These are phyloP conservation scores for Herpetospermum pedunculosum DNA, from an alignment of 306 rosid species.

Conservation along the genomic window DNA sequence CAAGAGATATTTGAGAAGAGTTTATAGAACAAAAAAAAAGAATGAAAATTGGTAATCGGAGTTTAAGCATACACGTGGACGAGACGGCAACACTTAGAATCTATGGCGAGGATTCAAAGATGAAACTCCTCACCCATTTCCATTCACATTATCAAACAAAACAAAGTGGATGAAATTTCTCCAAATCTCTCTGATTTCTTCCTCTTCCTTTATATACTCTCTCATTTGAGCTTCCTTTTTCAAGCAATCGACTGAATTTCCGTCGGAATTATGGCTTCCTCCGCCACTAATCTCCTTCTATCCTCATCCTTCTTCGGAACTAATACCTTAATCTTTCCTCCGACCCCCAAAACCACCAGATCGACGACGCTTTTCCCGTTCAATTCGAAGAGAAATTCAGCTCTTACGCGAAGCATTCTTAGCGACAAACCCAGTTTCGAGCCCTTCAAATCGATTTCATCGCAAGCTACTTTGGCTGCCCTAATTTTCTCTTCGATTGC, in stretches of 20 bases:
- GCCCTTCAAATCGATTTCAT: slow-evolving; percentile 26
- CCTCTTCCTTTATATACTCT: not conserved
- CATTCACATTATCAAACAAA: not conserved
- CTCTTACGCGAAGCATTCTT: slow-evolving; percentile 18
- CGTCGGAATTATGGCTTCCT: slow-evolving; percentile 43
- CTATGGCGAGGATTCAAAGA: slow-evolving; percentile 25
- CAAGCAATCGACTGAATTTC: not conserved
- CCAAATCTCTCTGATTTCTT: not conserved
- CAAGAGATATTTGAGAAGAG: not conserved
- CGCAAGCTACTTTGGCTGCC: slow-evolving; percentile 59
- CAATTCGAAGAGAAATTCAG: slow-evolving; percentile 19
- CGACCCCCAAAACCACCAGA: slow-evolving; percentile 65
- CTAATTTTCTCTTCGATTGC: slow-evolving; percentile 51
- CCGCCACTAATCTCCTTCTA: slow-evolving; percentile 37
- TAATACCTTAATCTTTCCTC: slow-evolving; percentile 36
- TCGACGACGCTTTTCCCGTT: slow-evolving; percentile 18
- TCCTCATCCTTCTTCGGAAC: slow-evolving; percentile 51
- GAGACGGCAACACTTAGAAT: slow-evolving; percentile 17
- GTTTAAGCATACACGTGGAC: slow-evolving; percentile 23
- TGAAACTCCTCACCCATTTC: slow-evolving; percentile 9
- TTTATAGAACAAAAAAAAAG: not conserved
- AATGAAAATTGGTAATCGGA: not conserved
- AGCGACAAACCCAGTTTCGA: slow-evolving; percentile 16
- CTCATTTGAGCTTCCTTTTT: not conserved
- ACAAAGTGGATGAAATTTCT: not conserved